Evolutionary conservation across 768 basidiomycete genomes (phyloP).

Genomic region (Naganishia friedmannii): DNA sequence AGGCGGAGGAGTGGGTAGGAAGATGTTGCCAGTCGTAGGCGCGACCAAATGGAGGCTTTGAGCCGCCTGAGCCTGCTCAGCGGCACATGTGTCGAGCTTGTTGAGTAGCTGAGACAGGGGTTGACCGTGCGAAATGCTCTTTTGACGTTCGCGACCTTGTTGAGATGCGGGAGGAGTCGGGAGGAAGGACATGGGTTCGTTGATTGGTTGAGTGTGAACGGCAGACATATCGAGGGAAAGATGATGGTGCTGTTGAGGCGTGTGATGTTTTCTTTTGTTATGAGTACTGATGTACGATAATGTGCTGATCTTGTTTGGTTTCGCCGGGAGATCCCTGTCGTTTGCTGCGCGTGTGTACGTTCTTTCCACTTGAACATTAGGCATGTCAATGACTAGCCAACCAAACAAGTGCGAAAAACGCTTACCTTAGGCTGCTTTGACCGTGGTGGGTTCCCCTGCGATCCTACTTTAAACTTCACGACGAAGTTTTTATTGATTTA

Average conservation of each 20-base stretch:
- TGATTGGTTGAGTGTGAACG: neutral
- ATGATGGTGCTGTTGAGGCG: constrained; percentile 7
- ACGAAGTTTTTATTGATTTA: constrained; percentile 14
- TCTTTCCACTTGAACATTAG: neutral
- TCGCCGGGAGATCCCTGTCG: neutral
- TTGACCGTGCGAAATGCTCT: constrained; percentile 16
- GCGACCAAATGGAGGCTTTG: constrained; percentile 11
- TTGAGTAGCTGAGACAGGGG: constrained; percentile 27
- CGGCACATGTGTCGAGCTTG: constrained; percentile 22
- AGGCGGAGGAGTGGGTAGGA: constrained; percentile 27
- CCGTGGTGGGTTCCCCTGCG: constrained; percentile 7
- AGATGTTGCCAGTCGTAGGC: constrained; percentile 12
- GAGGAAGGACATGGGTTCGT: constrained; percentile 11
- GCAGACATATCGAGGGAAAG: constrained; percentile 1
- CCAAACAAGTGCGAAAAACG: neutral
- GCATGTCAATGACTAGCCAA: neutral
- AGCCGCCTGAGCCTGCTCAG: neutral
- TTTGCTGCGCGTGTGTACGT: constrained; percentile 7
- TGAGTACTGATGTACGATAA: neutral
- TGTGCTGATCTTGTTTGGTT: neutral
- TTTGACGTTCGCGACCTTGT: constrained; percentile 19
- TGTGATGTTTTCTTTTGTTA: neutral
- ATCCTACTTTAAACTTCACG: constrained; percentile 1
- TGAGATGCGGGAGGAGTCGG: constrained; percentile 19
- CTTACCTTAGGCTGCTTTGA: constrained; percentile 11